These are phyloP conservation scores for Camellia granthamiana DNA, from an alignment of 148 eudicot genomes.

Conservation along the genomic window DNA sequence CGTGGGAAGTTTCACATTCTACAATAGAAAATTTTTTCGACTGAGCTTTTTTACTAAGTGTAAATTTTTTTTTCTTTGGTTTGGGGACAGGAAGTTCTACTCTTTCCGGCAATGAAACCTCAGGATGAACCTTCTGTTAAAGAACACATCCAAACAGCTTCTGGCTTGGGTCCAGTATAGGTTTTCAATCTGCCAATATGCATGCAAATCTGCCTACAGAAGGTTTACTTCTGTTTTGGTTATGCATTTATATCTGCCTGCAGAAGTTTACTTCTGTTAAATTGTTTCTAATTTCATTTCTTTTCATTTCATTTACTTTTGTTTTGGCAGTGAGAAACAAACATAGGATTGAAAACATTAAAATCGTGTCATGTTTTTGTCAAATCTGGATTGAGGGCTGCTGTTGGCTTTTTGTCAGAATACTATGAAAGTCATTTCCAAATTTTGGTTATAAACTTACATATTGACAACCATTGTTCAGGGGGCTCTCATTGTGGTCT, in stretches of 20 bases:
- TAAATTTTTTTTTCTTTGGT: neutral
- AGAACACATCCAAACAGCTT: conserved; percentile 20
- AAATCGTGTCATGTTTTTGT: neutral
- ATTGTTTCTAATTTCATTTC: too few relatives aligned
- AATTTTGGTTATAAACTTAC: too few relatives aligned
- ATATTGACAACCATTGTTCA: too few relatives aligned
- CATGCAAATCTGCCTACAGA: neutral
- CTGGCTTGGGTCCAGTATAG: neutral
- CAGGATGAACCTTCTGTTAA: conserved; percentile 78
- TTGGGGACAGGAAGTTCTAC: conserved; percentile 71
- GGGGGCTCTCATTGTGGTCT: neutral
- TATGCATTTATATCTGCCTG: neutral
- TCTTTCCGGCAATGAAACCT: conserved; percentile 96
- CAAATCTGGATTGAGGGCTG: neutral
- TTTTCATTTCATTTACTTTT: neutral
- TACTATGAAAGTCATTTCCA: neutral
- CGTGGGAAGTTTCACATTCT: too few relatives aligned
- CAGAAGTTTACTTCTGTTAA: neutral
- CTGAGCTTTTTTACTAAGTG: neutral
- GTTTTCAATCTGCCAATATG: neutral
- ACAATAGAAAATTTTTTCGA: too few relatives aligned
- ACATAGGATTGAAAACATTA: neutral
- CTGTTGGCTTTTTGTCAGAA: neutral
- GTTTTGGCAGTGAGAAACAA: conserved; percentile 2
- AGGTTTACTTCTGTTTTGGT: neutral